These are phyloP conservation scores for Populus nigra DNA, from an alignment of 345 rosid genomes.

Conservation along the genomic window DNA sequence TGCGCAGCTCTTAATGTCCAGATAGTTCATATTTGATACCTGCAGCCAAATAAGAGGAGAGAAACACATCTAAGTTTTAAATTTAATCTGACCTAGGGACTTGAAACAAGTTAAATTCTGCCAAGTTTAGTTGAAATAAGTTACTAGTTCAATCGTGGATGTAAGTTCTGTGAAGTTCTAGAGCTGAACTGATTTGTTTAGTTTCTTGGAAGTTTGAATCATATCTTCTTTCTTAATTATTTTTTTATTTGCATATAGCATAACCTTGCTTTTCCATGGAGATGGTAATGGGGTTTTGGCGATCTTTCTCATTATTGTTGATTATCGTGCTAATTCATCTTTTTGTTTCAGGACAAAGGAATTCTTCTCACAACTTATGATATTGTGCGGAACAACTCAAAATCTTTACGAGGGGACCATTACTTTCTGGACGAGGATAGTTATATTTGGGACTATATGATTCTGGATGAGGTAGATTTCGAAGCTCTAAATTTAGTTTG, in stretches of 20 bases:
- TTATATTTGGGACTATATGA: conserved; percentile 86
- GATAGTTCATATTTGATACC: background rate
- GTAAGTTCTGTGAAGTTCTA: background rate
- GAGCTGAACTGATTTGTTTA: background rate
- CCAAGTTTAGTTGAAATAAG: background rate
- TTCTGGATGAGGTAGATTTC: conserved; percentile 82
- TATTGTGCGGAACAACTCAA: conserved; percentile 80
- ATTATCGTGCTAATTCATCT: conserved; percentile 7
- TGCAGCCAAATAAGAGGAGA: background rate
- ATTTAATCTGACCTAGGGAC: background rate
- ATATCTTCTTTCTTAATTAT: background rate
- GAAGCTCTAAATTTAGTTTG: background rate
- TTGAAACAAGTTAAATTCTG: background rate
- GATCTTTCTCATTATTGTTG: background rate
- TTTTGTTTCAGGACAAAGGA: conserved; percentile 67
- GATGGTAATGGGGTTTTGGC: background rate
- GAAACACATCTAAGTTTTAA: background rate
- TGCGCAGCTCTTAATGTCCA: background rate
- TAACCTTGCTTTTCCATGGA: conserved; percentile 4
- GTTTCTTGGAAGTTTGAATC: background rate
- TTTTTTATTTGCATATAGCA: background rate
- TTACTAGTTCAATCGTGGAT: background rate
- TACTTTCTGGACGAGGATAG: conserved; percentile 53
- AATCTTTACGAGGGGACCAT: conserved; percentile 56
- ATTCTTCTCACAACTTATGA: conserved; percentile 92